phyloP scores from a whole-genome alignment of 2,329 filamentous ascomycete species.

The Pyrenophora teres region DNA sequence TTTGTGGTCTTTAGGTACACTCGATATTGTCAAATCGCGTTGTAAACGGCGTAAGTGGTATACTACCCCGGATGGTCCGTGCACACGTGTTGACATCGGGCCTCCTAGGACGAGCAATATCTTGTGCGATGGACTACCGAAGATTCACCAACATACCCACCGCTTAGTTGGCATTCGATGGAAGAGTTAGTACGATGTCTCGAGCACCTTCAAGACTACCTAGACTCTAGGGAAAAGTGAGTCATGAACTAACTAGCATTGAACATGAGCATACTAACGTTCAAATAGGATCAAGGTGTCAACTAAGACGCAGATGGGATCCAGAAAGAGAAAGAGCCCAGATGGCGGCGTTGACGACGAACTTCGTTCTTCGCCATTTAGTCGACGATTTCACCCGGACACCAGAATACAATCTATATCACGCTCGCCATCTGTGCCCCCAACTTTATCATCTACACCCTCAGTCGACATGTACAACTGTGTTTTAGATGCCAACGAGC shows the following conservation, averaged over 20 bases:
- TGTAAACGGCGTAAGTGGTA: conserved; percentile 27
- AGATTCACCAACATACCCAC: conserved; percentile 16
- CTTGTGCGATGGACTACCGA: conserved; percentile 48
- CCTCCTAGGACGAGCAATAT: conserved; percentile 49
- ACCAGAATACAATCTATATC: conserved; percentile 25
- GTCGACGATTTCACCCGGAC: conserved; percentile 15
- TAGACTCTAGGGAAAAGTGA: conserved; percentile 40
- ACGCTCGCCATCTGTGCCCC: conserved; percentile 31
- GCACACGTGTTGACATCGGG: conserved; percentile 25
- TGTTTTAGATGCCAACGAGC: conserved; percentile 41
- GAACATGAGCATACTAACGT: conserved; percentile 3
- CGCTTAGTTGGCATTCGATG: conserved; percentile 52
- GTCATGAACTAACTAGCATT: not conserved
- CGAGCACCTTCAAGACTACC: conserved; percentile 50
- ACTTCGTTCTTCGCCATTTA: conserved; percentile 29
- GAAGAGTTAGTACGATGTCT: conserved; percentile 48
- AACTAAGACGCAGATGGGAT: not conserved
- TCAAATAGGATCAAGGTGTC: conserved; percentile 12
- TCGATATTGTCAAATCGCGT: conserved; percentile 35
- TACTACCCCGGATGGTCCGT: conserved; percentile 16
- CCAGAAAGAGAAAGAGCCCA: conserved; percentile 35
- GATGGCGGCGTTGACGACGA: conserved; percentile 20
- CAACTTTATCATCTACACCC: conserved; percentile 8
- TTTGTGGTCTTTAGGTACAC: not conserved
- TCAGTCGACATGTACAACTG: conserved; percentile 49